Evolutionary conservation across 352 stramenopile species (phyloP), one percentile per base, ranked within the genome.

Genomic region (Pythium guiyangense): DNA sequence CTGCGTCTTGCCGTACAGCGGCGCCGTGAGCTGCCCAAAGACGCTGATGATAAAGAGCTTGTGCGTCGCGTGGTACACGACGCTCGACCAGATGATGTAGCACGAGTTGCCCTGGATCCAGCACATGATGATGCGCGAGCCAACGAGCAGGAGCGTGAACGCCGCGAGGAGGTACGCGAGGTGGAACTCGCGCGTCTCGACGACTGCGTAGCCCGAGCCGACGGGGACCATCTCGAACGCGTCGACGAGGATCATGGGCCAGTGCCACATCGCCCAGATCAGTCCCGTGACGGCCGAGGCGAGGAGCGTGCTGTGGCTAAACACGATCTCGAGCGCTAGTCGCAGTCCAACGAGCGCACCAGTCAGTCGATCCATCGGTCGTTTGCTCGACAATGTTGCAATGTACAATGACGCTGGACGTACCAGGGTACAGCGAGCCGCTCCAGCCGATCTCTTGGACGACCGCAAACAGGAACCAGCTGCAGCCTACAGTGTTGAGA

Each of bases 31-130:
- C 68, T 94, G 85, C 4, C 85, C 85, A 75, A 94, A 94, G 31
- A 94, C 85, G 39, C 83, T 93, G 37, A 86, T 85, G 52, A 94
- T 93, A 64, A 90, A 94, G 81, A 94, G 74, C 37, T 90, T 92
- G 69, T 94, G 85, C 15, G 83, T 88, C 22, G 85, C 72, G 61
- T 93, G 85, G 67, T 94, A 94, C 43, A 94, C 67, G 53, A 88
- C 81, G 60, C 83, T 93, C 6, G 85, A 92, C 85, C 85, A 94
- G 68, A 94, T 93, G 59, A 92, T 77, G 66, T 91, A 90, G 74
- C 76, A 85, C 40, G 85, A 89, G 56, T 92, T 92, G 69, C 85
- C 85, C 63, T 94, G 85, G 59, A 94, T 93, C 85, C 85, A 94
- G 73, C 85, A 93, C 85, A 94, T 94, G 64, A 91, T 94, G 69